Evolutionary conservation across 192 early-diverging fungal species (phyloP).

Genomic region (Allomyces macrogynus): DNA sequence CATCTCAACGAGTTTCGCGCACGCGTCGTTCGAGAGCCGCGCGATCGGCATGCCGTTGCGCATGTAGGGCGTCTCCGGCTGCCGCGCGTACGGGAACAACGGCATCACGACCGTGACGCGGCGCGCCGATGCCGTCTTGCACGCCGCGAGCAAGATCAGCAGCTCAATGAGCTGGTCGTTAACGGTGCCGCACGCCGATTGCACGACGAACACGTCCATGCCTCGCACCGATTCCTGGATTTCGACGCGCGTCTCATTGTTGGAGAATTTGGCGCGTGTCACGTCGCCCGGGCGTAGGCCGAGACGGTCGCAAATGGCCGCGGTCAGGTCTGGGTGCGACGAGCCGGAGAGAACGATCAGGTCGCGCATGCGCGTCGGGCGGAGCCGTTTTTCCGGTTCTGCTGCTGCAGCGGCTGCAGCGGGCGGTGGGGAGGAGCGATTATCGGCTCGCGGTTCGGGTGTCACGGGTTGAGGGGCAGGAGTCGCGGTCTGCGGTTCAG

Average conservation of each 20-base stretch:
- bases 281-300: conserved; percentile 49
- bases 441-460: no score
- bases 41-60: conserved; percentile 2
- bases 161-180: conserved; percentile 7
- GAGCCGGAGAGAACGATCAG: conserved; percentile 64
- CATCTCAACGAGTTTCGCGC: conserved; percentile 1
- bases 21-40: conserved; percentile 3
- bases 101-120: conserved; percentile 4
- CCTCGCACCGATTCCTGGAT: conserved; percentile 75
- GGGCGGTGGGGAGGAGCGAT: no score
- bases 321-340: conserved; percentile 58
- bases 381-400: no score
- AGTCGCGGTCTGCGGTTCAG: no score
- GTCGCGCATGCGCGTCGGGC: conserved; percentile 40
- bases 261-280: conserved; percentile 70
- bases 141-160: conserved; percentile 4
- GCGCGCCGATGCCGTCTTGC: conserved; percentile 4
- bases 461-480: no score
- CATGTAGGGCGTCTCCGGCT: conserved; percentile 6
- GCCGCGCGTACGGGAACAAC: conserved; percentile 5
- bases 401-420: no score
- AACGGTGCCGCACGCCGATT: conserved; percentile 17
- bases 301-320: conserved; percentile 62
- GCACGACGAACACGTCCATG: conserved; percentile 82
- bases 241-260: conserved; percentile 89